Evolutionary conservation across 75 land plant species (phyloP).

Genomic region (Pseudotsuga menziesii): DNA sequence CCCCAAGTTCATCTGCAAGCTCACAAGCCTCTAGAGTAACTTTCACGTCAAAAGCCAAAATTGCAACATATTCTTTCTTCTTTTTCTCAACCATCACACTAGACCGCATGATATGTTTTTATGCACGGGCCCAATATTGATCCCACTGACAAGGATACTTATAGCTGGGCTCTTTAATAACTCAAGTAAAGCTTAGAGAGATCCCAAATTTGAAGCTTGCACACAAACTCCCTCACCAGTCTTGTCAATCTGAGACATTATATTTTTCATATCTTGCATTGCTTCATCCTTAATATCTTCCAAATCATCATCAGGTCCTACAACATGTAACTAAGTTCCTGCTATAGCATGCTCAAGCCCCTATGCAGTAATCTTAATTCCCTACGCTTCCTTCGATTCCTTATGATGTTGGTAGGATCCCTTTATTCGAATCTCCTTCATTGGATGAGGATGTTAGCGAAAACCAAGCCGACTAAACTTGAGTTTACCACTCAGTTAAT

Average conservation of each 20-base stretch:
- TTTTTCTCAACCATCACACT: slow-evolving; percentile 99
- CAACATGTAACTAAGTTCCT: neutral
- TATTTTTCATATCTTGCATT: slow-evolving; percentile 90
- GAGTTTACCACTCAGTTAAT: no score
- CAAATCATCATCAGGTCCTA: slow-evolving; percentile 86
- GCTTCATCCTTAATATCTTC: slow-evolving; percentile 78
- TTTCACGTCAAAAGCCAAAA: slow-evolving; percentile 97
- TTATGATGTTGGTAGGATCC: slow-evolving; percentile 38
- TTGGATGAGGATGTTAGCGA: no score
- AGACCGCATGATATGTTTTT: slow-evolving; percentile 96
- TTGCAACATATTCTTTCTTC: slow-evolving; percentile 87
- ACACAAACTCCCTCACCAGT: slow-evolving; percentile 98
- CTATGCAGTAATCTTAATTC: neutral
- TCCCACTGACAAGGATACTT: slow-evolving; percentile 90
- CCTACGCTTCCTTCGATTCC: neutral
- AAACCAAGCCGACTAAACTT: no score
- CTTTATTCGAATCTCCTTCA: slow-evolving; percentile 34
- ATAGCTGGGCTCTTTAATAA: slow-evolving; percentile 89
- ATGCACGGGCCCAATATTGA: slow-evolving; percentile 93
- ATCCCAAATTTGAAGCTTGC: slow-evolving; percentile 96
- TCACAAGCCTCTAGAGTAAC: slow-evolving; percentile 93
- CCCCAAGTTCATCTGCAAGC: slow-evolving; percentile 89
- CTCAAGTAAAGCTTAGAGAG: slow-evolving; percentile 85
- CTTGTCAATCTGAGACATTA: slow-evolving; percentile 85
- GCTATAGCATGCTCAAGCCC: no score